Conservation (phyloP, 2,329 filamentous ascomycete genomes). For the Hymenoscyphus occultus region DNA sequence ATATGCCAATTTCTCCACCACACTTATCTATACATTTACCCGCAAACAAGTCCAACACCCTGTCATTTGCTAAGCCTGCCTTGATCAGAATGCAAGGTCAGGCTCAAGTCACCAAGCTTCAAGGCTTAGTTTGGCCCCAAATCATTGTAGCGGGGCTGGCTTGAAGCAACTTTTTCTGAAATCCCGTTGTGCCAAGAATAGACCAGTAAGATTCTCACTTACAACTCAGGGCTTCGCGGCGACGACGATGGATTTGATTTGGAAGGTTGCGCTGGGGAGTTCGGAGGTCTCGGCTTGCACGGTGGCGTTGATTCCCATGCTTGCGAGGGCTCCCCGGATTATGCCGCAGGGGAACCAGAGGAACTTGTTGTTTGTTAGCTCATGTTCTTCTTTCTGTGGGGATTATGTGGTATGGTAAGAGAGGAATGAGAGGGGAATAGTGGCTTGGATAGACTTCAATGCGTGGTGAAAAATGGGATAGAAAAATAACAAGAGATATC, state of each 20-base stretch:
- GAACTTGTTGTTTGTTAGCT: constrained; percentile 54
- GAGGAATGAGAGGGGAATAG: background rate
- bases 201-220: background rate
- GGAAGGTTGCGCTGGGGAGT: constrained; percentile 85
- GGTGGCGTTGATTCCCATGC: constrained; percentile 83
- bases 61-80: too few relatives aligned
- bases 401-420: too few relatives aligned
- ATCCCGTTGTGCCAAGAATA: too few relatives aligned
- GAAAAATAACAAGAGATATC: background rate
- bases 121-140: too few relatives aligned
- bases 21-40: background rate
- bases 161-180: too few relatives aligned
- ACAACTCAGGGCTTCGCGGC: background rate
- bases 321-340: constrained; percentile 87
- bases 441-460: background rate
- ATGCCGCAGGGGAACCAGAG: constrained; percentile 94
- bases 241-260: constrained; percentile 73
- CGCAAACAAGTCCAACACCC: too few relatives aligned
- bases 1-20: background rate
- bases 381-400: background rate
- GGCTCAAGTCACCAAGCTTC: too few relatives aligned
- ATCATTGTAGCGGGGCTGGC: too few relatives aligned
- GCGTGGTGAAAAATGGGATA: background rate
- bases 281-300: constrained; percentile 89
- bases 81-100: too few relatives aligned